Evolutionary conservation across 140 eudicot species (phyloP).

Genomic region (Oenanthe javanica): DNA sequence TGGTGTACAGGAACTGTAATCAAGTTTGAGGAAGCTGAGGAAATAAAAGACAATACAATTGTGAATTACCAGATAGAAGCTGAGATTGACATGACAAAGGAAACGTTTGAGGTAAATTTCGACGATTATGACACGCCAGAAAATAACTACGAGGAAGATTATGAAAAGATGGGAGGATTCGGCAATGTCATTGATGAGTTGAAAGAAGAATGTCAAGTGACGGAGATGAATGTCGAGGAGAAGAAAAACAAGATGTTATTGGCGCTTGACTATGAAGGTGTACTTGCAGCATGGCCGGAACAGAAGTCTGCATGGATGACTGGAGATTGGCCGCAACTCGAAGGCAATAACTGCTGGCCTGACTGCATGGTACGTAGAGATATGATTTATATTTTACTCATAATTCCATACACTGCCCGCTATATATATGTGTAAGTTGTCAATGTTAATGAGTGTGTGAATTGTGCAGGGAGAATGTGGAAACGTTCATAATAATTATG

Average conservation of each 20-base stretch:
- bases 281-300: constrained; percentile 63
- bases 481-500: background rate
- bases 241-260: constrained; percentile 35
- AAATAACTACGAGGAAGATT: background rate
- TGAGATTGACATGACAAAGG: constrained; percentile 44
- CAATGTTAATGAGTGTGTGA: background rate
- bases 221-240: constrained; percentile 9
- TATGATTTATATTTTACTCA: background rate
- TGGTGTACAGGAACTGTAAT: constrained; percentile 2
- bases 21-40: constrained; percentile 33
- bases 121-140: constrained; percentile 37
- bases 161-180: background rate
- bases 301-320: constrained; percentile 73
- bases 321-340: constrained; percentile 65
- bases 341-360: constrained; percentile 49
- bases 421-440: background rate
- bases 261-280: constrained; percentile 59
- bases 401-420: background rate
- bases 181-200: constrained; percentile 4
- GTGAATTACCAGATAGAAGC: constrained; percentile 4
- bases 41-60: constrained; percentile 24
- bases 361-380: constrained; percentile 42
- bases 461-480: constrained; percentile 1
- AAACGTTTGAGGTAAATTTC: constrained; percentile 55
- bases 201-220: constrained; percentile 4